Base-by-base conservation (phyloP, 192 early-diverging fungal species). In the Coemansia sp. region DNA sequence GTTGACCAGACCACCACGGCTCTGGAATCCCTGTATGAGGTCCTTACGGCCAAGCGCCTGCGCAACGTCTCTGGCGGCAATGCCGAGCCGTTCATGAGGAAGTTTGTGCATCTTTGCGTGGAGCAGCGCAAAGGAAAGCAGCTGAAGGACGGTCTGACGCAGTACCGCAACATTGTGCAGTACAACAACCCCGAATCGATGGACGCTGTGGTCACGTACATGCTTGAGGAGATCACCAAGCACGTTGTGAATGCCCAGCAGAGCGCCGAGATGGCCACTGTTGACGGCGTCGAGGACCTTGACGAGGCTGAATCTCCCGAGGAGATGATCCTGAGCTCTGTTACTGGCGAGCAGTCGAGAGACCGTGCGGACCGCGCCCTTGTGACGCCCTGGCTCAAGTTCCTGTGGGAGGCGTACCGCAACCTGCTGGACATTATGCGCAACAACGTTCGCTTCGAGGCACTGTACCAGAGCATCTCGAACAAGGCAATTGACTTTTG, bases 321-420 rank as follows among this genome's bases (percentile, higher is more conserved):
- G 81, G 94, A 92, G 30, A 91, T 98, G 66, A 91, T 99, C 61
- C 82, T 98, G 64, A 93, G 91, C 76, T 91, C 95, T 55, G 95
- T 99, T 41, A 93, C 89, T 62, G 91, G 91, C 27, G 95, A 96
- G 58, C 91, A 93, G 69, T 87, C 83, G 81, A 94, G 94, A 81
- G 96, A 99, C 82, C 87, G 97, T 28, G 95, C 96, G 6, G 95
- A 99, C 75, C 91, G 97, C 58, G 94, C 93, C 61, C 90, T 98
- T 27, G 94, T 99, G 37, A 99, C 96, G 38, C 96, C 98, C 33
- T 98, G 96, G 94, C 84, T 99, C 56, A 95, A 94, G 82, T 98
- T 99, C 81, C 85, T 98, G 67, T 99, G 98, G 98, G 98, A 99
- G 83, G 91, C 92, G n/a, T 98, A 99, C 83, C 85, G 98, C 55